Evolutionary conservation across 331 rosid species (phyloP), one percentile per base, ranked within the genome.

Genomic region (Malus hybrid): DNA sequence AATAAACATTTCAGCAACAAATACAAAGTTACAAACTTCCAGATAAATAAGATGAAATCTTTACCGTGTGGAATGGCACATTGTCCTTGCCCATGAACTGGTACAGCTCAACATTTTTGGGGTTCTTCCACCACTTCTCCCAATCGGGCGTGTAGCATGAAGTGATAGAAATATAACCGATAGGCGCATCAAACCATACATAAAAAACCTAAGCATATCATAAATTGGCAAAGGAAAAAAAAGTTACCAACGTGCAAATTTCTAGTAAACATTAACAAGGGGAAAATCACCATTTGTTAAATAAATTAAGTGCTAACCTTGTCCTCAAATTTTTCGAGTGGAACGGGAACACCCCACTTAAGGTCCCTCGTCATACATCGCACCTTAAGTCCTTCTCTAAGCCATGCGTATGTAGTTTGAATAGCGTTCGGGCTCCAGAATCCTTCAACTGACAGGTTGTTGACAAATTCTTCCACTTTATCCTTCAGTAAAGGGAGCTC

Each of bases 21-120:
- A 42, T 42, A 42, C 48, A 10, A 42, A 68, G 22, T 32, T 68
- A 39, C 63, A 39, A 68, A 68, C n/a, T 68, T 34, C 50, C 57
- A 68, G 33, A 50, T n/a, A 63, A 0, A 46, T 9, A 6, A 7
- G 31, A 65, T 34, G 64, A 66, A 24, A 67, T 12, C 5, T 69
- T 73, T 62, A 80, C 79, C 7, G 80, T 80, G 65, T 80, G 79
- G 61, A 80, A 80, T 24, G 83, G 83, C 72, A 80, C 83, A 61
- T 80, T 80, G 32, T 80, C 83, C 60, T 80, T 80, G 19, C 80
- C 83, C 83, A 80, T 80, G 67, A 80, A 80, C 76, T 74, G 83
- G 29, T 80, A 75, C 33, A 80, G 24, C 79, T 80, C 83, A 14
- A 80, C 76, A 75, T 80, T 70, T 63, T 69, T 28, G 10, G 72